Base-by-base conservation (phyloP, 2,329 filamentous ascomycete species). In the Aspergillus pseudotamarii region DNA sequence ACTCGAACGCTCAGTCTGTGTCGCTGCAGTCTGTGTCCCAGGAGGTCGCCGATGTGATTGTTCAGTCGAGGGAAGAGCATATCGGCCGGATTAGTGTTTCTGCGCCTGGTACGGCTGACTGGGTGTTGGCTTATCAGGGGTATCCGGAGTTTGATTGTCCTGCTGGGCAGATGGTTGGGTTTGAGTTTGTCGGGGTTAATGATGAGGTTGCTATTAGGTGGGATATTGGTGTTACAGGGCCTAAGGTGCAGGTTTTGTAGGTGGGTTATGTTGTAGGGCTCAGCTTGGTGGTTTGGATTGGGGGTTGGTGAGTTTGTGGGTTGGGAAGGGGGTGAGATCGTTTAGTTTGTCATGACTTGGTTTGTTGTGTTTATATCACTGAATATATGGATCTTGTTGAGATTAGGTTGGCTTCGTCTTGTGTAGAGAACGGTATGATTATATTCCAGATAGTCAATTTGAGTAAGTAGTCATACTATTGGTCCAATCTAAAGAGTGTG, bases 131-230 rank as follows among this genome's bases (percentile, higher is more conserved):
- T 1, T 71, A 65, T 38, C 50, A 65, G 11, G 67, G 68, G 1
- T 66, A 66, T 56, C 71, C 71, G 4, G 59, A 65, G 51, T 73
- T 73, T 63, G 57, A 61, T 9, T 72, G 70, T 51, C 70, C 68
- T 23, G 68, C 63, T 9, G 65, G 63, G 2, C n/a, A 66, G 61
- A 36, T 69, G 46, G 58, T 71, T 41, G 71, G 66, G 16, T 64
- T 69, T 57, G 71, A 73, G 60, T 71, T 69, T 66, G 71, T 73
- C 21, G 71, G 71, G 2, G 71, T 65, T 5, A 64, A 64, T 21
- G 71, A 73, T 60, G 50, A 23, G n/a, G 68, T 71, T 53, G 61
- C 59, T 8, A 60, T 72, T 26, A 56, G 63, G 8, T 73, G 71
- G 71, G 63, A 69, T 64, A 71, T 70, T 60, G 71, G 70, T 8